Percentiles rank a stretch among this genome's conserved stretches.
These are phyloP conservation scores for Zymoseptoria brevis DNA, from an alignment of 2,329 filamentous ascomycete genomes.

Conservation along the genomic window DNA sequence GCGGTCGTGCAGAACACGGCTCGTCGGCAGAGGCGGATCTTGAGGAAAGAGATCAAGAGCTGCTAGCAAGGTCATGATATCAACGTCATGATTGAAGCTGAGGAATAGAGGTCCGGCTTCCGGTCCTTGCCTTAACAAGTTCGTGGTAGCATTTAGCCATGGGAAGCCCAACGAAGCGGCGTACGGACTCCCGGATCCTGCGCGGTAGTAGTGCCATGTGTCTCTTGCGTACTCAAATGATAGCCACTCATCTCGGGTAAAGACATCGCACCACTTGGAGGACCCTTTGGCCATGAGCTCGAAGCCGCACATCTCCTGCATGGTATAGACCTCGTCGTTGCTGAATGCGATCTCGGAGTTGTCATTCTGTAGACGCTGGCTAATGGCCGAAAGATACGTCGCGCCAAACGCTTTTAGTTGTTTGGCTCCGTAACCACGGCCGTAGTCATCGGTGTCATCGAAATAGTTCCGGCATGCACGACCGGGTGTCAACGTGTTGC, in stretches of 20 bases:
- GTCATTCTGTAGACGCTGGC: slow-evolving; percentile 37
- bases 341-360: slow-evolving; percentile 38
- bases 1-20: slow-evolving; percentile 37
- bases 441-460: slow-evolving; percentile 30
- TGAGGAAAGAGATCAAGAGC: slow-evolving; percentile 44
- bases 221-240: slow-evolving; percentile 53
- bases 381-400: slow-evolving; percentile 42
- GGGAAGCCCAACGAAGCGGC: slow-evolving; percentile 48
- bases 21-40: slow-evolving; percentile 39
- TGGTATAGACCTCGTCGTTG: slow-evolving; percentile 46
- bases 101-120: slow-evolving; percentile 45
- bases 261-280: slow-evolving; percentile 51
- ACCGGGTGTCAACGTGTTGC: slow-evolving; percentile 50
- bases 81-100: slow-evolving; percentile 54
- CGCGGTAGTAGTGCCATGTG: slow-evolving; percentile 51
- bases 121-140: slow-evolving; percentile 38
- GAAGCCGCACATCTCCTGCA: slow-evolving; percentile 58
- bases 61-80: slow-evolving; percentile 49
- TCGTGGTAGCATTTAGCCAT: slow-evolving; percentile 50
- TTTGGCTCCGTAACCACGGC: slow-evolving; percentile 44
- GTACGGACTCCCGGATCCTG: slow-evolving; percentile 50
- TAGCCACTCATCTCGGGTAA: slow-evolving; percentile 47
- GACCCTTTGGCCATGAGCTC: slow-evolving; percentile 47
- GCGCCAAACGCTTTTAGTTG: slow-evolving; percentile 42
- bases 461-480: slow-evolving; percentile 37